Conservation (phyloP, 306 rosid species). For the Gillenia trifoliata region DNA sequence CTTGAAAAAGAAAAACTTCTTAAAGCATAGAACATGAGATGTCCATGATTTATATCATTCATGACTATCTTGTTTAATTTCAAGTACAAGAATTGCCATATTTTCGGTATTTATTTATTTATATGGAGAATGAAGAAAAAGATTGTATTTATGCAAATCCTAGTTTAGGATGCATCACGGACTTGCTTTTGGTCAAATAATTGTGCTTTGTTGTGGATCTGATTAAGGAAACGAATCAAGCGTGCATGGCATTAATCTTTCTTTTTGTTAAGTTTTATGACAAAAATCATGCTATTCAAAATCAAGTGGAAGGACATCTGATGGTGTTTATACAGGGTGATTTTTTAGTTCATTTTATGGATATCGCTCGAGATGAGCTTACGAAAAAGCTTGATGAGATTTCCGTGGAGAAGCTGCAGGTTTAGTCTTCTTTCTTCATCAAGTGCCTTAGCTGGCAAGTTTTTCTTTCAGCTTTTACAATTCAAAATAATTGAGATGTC, state of each 20-base stretch:
- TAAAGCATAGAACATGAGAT: background rate
- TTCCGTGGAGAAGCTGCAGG: conserved; percentile 98
- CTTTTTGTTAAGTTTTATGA: conserved; percentile 9
- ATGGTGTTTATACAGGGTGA: conserved; percentile 63
- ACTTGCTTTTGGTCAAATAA: background rate
- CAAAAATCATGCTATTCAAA: conserved; percentile 13
- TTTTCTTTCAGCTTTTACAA: background rate
- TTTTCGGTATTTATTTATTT: too few relatives aligned
- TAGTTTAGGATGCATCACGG: background rate
- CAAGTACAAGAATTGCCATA: background rate
- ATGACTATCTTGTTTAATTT: background rate
- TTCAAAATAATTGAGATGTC: background rate
- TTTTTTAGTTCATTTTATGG: conserved; percentile 98
- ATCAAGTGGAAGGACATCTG: background rate
- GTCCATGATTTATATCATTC: background rate
- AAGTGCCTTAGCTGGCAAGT: conserved; percentile 1
- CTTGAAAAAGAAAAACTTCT: background rate
- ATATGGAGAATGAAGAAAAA: background rate
- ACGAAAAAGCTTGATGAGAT: conserved; percentile 86
- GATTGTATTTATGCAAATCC: background rate
- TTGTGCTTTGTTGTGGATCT: background rate
- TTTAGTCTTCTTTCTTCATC: conserved; percentile 27
- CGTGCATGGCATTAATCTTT: background rate
- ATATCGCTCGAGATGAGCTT: conserved; percentile 90
- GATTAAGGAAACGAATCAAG: background rate